Percentiles rank a stretch among this genome's conserved stretches.
phyloP scores from a whole-genome alignment of 164 flowering plant species.

The Malania oleifera region DNA sequence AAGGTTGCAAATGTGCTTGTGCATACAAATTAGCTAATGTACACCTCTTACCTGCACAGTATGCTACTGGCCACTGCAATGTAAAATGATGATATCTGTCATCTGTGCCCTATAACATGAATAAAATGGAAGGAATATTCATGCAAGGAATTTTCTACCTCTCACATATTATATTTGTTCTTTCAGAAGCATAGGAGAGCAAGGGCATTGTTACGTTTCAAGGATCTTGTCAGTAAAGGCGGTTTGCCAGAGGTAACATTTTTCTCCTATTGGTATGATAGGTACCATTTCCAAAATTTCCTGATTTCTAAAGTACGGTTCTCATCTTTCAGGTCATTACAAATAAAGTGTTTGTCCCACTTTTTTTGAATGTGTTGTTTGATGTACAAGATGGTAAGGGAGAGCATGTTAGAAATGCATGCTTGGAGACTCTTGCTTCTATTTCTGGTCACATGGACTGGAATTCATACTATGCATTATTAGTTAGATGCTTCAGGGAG shows the following conservation, averaged over 20 bases:
- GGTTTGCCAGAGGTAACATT: constrained; percentile 50
- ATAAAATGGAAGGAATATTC: neutral
- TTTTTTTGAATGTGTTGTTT: constrained; percentile 76
- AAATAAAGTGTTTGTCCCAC: constrained; percentile 65
- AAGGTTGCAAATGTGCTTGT: too few species aligned
- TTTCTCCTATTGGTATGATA: neutral
- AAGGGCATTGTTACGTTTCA: constrained; percentile 71
- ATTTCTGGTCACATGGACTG: constrained; percentile 73
- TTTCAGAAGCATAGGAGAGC: constrained; percentile 78
- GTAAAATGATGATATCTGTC: too few species aligned
- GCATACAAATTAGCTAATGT: too few species aligned
- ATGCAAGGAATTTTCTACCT: neutral
- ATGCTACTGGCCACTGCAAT: too few species aligned
- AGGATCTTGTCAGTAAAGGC: constrained; percentile 31
- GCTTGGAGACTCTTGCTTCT: constrained; percentile 74
- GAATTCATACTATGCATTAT: constrained; percentile 56
- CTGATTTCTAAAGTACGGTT: constrained; percentile 5
- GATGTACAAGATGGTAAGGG: constrained; percentile 63
- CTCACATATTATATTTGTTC: constrained; percentile 7
- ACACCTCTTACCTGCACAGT: too few species aligned
- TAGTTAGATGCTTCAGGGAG: constrained; percentile 69
- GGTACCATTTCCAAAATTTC: neutral
- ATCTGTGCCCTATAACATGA: neutral
- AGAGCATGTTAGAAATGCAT: constrained; percentile 71
- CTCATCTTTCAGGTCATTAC: constrained; percentile 37